Percentiles rank a stretch among this genome's conserved stretches.
Conservation (phyloP, 352 stramenopile genomes). For the Globisporangium spiculum region DNA sequence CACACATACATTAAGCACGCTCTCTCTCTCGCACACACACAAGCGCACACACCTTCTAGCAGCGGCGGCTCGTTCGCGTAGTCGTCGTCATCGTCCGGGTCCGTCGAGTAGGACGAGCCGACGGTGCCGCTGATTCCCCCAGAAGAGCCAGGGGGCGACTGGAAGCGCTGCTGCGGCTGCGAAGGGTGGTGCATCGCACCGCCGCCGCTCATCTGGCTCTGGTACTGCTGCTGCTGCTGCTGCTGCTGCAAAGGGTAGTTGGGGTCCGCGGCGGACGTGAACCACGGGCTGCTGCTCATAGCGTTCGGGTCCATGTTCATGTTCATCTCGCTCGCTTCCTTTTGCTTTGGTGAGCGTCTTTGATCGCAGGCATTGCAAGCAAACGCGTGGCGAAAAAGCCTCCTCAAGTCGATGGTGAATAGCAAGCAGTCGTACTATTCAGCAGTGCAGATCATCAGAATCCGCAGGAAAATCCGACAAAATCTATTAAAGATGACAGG, state of each 20-base stretch:
- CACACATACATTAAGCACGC: no score
- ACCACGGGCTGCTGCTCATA: constrained; percentile 60
- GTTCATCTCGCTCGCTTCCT: constrained; percentile 36
- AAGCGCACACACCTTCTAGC: constrained; percentile 76
- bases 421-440: no score
- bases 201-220: neutral
- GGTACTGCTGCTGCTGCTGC: constrained; percentile 7
- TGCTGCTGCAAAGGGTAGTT: constrained; percentile 30
- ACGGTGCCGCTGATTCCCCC: constrained; percentile 19
- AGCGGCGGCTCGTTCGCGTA: constrained; percentile 96
- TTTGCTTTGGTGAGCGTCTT: neutral
- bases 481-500: no score
- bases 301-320: constrained; percentile 79
- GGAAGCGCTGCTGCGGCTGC: constrained; percentile 15
- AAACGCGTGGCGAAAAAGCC: neutral
- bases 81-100: constrained; percentile 68
- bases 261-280: constrained; percentile 44
- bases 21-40: neutral
- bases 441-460: no score
- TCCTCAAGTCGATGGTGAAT: no score
- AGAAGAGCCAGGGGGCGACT: constrained; percentile 20
- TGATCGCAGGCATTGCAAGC: neutral
- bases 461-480: no score
- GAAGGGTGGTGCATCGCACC: neutral
- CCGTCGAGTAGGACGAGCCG: constrained; percentile 14